A percentile compares a stretch with the other conserved stretches of the same genome.
Evolutionary conservation across 768 basidiomycete species (phyloP).

Genomic region (Gloeostereum incarnatum): DNA sequence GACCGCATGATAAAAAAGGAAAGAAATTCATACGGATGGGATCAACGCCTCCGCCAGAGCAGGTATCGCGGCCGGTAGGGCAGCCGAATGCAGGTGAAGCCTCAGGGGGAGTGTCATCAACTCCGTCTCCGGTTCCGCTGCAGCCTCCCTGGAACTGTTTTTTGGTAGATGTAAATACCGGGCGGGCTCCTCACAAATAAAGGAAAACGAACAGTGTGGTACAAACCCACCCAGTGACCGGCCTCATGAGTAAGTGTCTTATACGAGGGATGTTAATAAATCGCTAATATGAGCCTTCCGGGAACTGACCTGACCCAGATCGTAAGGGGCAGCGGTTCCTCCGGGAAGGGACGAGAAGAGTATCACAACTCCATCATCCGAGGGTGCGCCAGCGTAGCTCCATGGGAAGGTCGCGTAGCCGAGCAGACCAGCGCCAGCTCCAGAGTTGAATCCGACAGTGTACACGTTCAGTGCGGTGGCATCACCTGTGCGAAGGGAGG

Average conservation of each 20-base stretch:
- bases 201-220: conserved; percentile 32
- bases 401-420: conserved; percentile 30
- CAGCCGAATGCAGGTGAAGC: conserved; percentile 26
- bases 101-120: conserved; percentile 34
- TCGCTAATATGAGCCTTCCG: background rate
- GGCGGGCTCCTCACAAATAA: no score
- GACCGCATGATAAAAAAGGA: background rate
- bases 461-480: no score
- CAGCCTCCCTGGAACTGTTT: conserved; percentile 25
- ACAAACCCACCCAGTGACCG: conserved; percentile 29
- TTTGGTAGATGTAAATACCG: no score
- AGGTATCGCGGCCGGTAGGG: conserved; percentile 20
- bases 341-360: conserved; percentile 15
- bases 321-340: conserved; percentile 19
- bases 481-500: no score
- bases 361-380: conserved; percentile 26
- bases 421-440: conserved; percentile 19
- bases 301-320: conserved; percentile 12
- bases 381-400: conserved; percentile 16
- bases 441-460: conserved; percentile 1
- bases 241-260: conserved; percentile 28
- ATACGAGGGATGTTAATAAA: background rate
- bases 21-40: conserved; percentile 27
- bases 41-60: conserved; percentile 23
- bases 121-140: conserved; percentile 25